These are phyloP conservation scores for Catharanthus roseus DNA, from an alignment of 257 asterid species.

Conservation along the genomic window DNA sequence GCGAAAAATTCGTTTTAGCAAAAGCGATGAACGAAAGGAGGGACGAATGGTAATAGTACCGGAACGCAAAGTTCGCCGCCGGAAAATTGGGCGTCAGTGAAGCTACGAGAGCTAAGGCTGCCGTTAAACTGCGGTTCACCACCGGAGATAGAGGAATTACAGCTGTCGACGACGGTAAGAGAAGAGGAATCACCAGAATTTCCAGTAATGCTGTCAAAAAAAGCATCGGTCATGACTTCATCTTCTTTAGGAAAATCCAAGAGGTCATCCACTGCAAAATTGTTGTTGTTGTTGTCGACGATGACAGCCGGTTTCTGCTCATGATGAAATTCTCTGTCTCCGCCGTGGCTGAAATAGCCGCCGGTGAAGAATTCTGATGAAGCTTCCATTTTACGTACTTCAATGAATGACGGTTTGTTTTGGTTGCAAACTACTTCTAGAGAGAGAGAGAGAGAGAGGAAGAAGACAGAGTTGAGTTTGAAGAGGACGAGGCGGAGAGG, in stretches of 20 bases:
- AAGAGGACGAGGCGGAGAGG: constrained; percentile 32
- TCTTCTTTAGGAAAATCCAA: constrained; percentile 87
- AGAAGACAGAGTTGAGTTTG: constrained; percentile 30
- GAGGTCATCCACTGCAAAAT: constrained; percentile 72
- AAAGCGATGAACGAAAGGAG: not conserved
- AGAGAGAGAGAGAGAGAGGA: constrained; percentile 24
- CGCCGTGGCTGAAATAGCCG: constrained; percentile 25
- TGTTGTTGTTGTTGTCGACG: constrained; percentile 23
- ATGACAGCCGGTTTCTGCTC: constrained; percentile 13
- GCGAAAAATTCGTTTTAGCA: not conserved
- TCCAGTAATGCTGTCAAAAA: constrained; percentile 53
- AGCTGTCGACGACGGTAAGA: constrained; percentile 73
- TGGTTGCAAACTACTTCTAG: not conserved
- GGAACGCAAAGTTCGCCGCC: constrained; percentile 86
- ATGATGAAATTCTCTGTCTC: constrained; percentile 11
- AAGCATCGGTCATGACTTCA: constrained; percentile 73
- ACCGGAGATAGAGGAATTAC: constrained; percentile 75
- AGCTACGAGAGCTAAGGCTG: constrained; percentile 74
- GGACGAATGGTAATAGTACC: constrained; percentile 30
- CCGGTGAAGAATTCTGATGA: constrained; percentile 28
- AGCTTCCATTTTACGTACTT: constrained; percentile 31
- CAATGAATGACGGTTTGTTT: constrained; percentile 12
- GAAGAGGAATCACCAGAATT: constrained; percentile 68
- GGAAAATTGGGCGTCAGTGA: constrained; percentile 59
- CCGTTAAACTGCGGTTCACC: constrained; percentile 62